Evolutionary conservation across 805 yeast species (phyloP).

Genomic region (Starmerella apicola): DNA sequence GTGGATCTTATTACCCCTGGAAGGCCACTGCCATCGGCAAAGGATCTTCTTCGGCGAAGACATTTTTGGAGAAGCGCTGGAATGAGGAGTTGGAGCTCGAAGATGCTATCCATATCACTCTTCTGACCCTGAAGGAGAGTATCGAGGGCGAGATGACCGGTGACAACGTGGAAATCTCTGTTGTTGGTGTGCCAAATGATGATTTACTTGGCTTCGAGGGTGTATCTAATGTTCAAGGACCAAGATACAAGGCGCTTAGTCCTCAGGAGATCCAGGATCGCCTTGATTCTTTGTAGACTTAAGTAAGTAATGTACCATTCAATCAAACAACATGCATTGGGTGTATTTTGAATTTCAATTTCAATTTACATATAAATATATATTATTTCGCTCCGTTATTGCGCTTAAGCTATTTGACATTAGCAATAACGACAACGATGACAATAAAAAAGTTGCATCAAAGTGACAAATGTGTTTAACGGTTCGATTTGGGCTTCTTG

Average conservation of each 20-base stretch:
- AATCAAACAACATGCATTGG: too few species aligned
- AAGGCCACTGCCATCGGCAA: constrained; percentile 98
- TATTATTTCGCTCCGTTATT: too few species aligned
- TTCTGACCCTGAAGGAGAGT: constrained; percentile 85
- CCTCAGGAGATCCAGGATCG: constrained; percentile 93
- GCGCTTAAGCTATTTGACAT: too few species aligned
- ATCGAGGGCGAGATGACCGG: constrained; percentile 98
- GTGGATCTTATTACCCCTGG: constrained; percentile 98
- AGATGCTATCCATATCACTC: constrained; percentile 94
- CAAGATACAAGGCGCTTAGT: constrained; percentile 72
- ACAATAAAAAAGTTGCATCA: too few species aligned
- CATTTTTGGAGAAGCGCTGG: constrained; percentile 96
- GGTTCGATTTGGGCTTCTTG: constrained; percentile 31
- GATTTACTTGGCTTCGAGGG: constrained; percentile 78
- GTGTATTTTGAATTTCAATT: background rate
- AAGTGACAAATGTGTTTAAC: too few species aligned
- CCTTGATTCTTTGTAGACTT: constrained; percentile 63
- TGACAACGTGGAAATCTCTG: constrained; percentile 83
- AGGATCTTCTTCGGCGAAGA: constrained; percentile 91
- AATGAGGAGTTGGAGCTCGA: constrained; percentile 92
- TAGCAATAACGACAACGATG: too few species aligned
- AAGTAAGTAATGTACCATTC: too few species aligned
- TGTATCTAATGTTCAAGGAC: constrained; percentile 64
- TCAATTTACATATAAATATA: background rate
- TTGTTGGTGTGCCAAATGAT: constrained; percentile 74